These are phyloP conservation scores for Camelina sativa DNA, from an alignment of 345 rosid species.

Conservation along the genomic window DNA sequence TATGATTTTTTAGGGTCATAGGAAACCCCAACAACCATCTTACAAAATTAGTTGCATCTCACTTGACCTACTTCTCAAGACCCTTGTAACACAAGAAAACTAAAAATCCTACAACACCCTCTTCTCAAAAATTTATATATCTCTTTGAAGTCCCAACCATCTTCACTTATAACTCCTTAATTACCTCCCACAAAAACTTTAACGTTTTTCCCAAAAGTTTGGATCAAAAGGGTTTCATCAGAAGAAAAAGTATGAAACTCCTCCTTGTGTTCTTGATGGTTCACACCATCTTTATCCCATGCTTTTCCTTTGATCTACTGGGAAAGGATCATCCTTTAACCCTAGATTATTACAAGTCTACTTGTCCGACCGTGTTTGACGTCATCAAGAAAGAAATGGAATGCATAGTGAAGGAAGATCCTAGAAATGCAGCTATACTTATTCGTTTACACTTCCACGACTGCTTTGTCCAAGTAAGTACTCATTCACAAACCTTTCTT, in stretches of 20 bases:
- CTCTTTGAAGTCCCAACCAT: conserved; percentile 33
- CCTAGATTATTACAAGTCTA: conserved; percentile 66
- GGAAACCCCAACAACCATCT: conserved; percentile 47
- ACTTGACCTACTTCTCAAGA: conserved; percentile 40
- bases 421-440: conserved; percentile 78
- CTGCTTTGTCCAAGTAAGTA: conserved; percentile 82
- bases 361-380: conserved; percentile 72
- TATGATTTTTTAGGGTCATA: conserved; percentile 23
- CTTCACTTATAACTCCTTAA: conserved; percentile 20
- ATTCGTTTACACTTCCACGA: conserved; percentile 86
- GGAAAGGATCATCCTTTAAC: conserved; percentile 56
- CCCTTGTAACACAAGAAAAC: conserved; percentile 41
- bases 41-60: conserved; percentile 46
- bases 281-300: conserved; percentile 27
- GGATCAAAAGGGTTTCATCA: conserved; percentile 28
- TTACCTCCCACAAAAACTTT: conserved; percentile 4
- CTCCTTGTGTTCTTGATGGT: conserved; percentile 42
- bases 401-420: conserved; percentile 81
- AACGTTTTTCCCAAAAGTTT: not conserved
- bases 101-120: conserved; percentile 18
- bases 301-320: conserved; percentile 36
- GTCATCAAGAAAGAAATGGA: conserved; percentile 85
- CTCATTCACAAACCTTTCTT: conserved; percentile 7
- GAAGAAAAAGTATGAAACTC: conserved; percentile 32
- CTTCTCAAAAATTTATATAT: conserved; percentile 36